A percentile compares a stretch with the other conserved stretches of the same genome.
Evolutionary conservation across 345 rosid genomes (phyloP).

Genomic region (Citropsis articulata): DNA sequence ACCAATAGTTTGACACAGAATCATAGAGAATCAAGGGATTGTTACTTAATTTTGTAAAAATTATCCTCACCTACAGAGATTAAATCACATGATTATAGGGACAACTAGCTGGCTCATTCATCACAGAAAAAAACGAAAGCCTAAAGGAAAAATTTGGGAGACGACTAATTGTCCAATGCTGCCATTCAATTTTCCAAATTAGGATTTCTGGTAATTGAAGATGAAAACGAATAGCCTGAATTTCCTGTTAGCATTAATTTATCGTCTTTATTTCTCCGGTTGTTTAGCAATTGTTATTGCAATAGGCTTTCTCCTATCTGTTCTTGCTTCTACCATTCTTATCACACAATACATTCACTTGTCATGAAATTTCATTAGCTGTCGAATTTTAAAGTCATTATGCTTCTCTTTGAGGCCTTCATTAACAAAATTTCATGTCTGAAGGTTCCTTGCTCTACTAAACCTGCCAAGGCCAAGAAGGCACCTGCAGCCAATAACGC

Average conservation of each 20-base stretch:
- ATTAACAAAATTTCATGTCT: slow-evolving; percentile 12
- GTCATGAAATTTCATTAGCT: background rate
- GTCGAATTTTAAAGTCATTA: background rate
- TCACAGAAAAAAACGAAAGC: background rate
- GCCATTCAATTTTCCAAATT: background rate
- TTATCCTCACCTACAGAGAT: too few relatives aligned
- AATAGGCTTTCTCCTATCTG: too few relatives aligned
- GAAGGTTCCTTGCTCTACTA: slow-evolving; percentile 53
- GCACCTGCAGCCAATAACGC: slow-evolving; percentile 27
- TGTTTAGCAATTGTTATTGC: too few relatives aligned
- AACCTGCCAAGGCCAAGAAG: slow-evolving; percentile 52
- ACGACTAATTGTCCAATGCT: background rate
- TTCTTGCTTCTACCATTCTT: too few relatives aligned
- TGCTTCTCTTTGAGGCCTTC: background rate
- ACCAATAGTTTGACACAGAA: background rate
- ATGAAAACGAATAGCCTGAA: background rate
- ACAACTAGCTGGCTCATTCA: background rate
- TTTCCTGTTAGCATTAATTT: background rate
- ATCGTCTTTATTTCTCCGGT: too few relatives aligned
- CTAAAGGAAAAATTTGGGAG: background rate
- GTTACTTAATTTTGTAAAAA: background rate
- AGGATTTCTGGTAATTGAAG: background rate
- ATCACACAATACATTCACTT: background rate
- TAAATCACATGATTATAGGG: background rate
- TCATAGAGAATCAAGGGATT: background rate